phyloP scores from a whole-genome alignment of 2,329 filamentous ascomycete species.

The Polychaeton citri region DNA sequence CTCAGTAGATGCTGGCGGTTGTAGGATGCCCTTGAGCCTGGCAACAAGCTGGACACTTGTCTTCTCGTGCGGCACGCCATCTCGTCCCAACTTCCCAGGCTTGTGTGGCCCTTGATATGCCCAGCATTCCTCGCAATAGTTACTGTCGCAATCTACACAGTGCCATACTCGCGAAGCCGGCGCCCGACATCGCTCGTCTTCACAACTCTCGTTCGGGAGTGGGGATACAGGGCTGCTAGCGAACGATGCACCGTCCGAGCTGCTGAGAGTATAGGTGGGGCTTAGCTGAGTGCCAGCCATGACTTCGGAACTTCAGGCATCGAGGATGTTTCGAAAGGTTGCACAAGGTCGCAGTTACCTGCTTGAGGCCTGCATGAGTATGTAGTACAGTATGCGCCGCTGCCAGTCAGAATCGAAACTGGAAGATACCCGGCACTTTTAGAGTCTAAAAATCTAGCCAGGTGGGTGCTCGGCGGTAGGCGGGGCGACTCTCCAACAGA shows the following conservation, averaged over 20 bases:
- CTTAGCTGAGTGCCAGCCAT: background rate
- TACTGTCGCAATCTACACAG: slow-evolving; percentile 7
- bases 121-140: slow-evolving; percentile 8
- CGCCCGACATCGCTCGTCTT: slow-evolving; percentile 3
- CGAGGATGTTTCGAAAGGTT: too few species aligned
- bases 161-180: slow-evolving; percentile 1
- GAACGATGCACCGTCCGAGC: background rate
- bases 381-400: too few species aligned
- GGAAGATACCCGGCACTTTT: too few species aligned
- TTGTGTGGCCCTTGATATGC: slow-evolving; percentile 7
- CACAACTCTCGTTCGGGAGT: slow-evolving; percentile 1
- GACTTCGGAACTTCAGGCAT: background rate
- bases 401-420: too few species aligned
- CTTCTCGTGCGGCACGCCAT: slow-evolving; percentile 16
- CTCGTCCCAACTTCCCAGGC: slow-evolving; percentile 8
- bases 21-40: slow-evolving; percentile 9
- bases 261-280: background rate
- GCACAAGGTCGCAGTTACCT: too few species aligned
- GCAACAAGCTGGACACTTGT: slow-evolving; percentile 10
- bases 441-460: too few species aligned
- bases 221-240: background rate
- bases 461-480: too few species aligned
- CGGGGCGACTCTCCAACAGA: too few species aligned
- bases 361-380: too few species aligned
- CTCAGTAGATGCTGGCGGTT: slow-evolving; percentile 2